phyloP scores from a whole-genome alignment of 345 rosid species.

The Rubroshorea leprosula region DNA sequence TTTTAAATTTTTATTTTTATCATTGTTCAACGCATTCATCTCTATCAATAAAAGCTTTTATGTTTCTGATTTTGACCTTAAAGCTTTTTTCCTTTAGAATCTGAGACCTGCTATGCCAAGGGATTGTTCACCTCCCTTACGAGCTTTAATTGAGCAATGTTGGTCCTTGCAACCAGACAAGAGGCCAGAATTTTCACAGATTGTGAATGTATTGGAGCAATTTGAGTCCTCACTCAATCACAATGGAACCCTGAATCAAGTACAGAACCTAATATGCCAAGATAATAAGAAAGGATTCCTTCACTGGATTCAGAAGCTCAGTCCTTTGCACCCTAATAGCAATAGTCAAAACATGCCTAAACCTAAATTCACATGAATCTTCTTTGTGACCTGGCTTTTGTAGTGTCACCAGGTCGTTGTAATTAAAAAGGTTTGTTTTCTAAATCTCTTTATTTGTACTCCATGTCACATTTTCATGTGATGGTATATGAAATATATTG shows the following conservation, averaged over 20 bases:
- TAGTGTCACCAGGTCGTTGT: conserved; percentile 32
- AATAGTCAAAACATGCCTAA: conserved; percentile 37
- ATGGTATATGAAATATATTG: conserved; percentile 19
- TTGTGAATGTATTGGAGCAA: conserved; percentile 83
- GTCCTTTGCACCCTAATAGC: conserved; percentile 34
- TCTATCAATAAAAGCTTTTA: neutral
- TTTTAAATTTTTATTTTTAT: neutral
- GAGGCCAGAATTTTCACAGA: conserved; percentile 95
- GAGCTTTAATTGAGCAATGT: conserved; percentile 85
- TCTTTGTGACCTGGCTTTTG: conserved; percentile 27
- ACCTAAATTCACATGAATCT: conserved; percentile 56
- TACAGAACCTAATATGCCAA: conserved; percentile 34
- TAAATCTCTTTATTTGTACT: conserved; percentile 20
- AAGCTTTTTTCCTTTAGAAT: conserved; percentile 41
- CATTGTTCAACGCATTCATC: too few species aligned
- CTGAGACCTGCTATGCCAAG: conserved; percentile 71
- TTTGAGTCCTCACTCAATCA: conserved; percentile 54
- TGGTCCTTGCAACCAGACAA: conserved; percentile 85
- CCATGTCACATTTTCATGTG: conserved; percentile 14
- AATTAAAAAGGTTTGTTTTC: conserved; percentile 33
- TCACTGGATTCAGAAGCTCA: conserved; percentile 89
- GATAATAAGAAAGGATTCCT: conserved; percentile 78
- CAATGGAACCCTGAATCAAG: conserved; percentile 64
- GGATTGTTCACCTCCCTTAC: conserved; percentile 69
- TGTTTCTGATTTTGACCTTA: conserved; percentile 3